phyloP scores from a whole-genome alignment of 2,329 filamentous ascomycete species.

The Cladosporium sphaerospermum region DNA sequence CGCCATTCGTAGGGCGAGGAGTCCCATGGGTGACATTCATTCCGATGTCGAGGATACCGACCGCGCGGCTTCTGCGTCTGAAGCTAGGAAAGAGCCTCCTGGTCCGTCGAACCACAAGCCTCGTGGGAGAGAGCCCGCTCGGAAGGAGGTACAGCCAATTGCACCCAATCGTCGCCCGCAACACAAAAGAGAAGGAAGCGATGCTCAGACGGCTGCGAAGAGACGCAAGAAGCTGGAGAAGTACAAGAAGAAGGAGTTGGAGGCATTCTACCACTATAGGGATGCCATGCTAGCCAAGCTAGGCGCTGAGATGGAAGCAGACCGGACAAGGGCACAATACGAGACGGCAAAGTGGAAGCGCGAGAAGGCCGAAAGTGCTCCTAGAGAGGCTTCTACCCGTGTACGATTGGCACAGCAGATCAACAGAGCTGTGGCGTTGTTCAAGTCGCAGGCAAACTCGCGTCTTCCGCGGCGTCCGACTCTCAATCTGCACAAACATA shows the following conservation, averaged over 20 bases:
- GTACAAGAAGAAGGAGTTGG: conserved; percentile 25
- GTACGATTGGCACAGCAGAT: conserved; percentile 25
- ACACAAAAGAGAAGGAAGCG: conserved; percentile 7
- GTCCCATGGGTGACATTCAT: conserved; percentile 3
- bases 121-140: conserved; percentile 8
- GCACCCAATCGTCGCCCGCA: background rate
- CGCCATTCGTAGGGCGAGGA: conserved; percentile 1
- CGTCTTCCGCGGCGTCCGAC: conserved; percentile 5
- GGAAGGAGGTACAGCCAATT: background rate
- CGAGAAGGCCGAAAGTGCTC: conserved; percentile 28
- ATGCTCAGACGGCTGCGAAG: conserved; percentile 9
- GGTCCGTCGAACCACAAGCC: background rate
- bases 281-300: conserved; percentile 29
- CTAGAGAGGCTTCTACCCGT: conserved; percentile 25
- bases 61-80: background rate
- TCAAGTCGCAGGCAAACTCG: conserved; percentile 2
- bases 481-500: conserved; percentile 1
- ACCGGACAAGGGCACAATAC: conserved; percentile 22
- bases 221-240: conserved; percentile 28
- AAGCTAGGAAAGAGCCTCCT: background rate
- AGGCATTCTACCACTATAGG: conserved; percentile 26
- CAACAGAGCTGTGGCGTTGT: conserved; percentile 23
- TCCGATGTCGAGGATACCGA: conserved; percentile 2
- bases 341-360: conserved; percentile 28
- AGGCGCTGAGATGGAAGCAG: conserved; percentile 26